Evolutionary conservation across 2,329 filamentous ascomycete genomes (phyloP).

Genomic region (Alternaria hordeiaustralica): DNA sequence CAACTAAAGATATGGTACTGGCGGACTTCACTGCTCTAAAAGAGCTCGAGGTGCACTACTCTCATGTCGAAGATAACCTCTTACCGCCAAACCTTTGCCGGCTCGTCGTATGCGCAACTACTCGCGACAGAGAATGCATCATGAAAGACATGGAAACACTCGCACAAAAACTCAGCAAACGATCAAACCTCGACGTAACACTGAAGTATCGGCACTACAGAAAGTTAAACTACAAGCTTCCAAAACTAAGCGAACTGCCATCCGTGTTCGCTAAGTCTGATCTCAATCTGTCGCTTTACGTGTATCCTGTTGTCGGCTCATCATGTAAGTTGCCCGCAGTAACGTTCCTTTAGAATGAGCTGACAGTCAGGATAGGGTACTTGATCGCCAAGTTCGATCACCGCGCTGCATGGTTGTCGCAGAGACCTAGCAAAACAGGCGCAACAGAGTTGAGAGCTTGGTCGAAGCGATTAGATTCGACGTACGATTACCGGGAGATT

Average conservation of each 20-base stretch:
- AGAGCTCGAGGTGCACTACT: background rate
- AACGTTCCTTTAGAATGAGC: background rate
- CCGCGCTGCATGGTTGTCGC: background rate
- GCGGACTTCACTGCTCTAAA: background rate
- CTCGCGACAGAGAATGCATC: background rate
- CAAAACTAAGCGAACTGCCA: background rate
- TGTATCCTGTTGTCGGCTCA: background rate
- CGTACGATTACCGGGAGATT: background rate
- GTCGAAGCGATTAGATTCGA: background rate
- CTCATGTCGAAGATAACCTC: background rate
- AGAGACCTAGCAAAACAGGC: background rate
- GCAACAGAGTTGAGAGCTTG: background rate
- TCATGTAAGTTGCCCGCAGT: background rate
- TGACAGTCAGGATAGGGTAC: background rate
- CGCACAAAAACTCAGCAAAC: background rate
- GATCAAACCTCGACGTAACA: background rate
- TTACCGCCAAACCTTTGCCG: background rate
- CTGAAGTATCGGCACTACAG: background rate
- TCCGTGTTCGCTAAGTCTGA: background rate
- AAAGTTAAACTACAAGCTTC: background rate
- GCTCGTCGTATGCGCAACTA: background rate
- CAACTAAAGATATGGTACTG: accelerated
- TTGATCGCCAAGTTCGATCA: background rate
- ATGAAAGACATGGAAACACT: background rate
- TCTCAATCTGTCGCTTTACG: background rate